Evolutionary conservation across 2,329 filamentous ascomycete species (phyloP).

Genomic region (Ciborinia camelliae): DNA sequence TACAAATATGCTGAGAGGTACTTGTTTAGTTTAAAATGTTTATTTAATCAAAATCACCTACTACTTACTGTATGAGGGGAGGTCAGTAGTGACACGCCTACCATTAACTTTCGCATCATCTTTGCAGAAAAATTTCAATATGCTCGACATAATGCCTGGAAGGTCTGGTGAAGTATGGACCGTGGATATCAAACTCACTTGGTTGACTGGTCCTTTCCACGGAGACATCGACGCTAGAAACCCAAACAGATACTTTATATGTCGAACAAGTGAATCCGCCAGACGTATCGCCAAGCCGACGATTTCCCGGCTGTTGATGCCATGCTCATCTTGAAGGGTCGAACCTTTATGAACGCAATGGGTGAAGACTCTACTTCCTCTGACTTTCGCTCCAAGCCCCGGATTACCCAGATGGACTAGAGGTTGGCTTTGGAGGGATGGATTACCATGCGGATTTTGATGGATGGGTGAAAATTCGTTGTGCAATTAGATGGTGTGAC

Average conservation of each 20-base stretch:
- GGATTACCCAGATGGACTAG: not conserved
- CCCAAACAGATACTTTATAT: not conserved
- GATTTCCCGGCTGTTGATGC: not conserved
- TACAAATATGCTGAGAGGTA: no score
- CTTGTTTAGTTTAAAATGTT: no score
- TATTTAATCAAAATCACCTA: no score
- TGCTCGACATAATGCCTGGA: no score
- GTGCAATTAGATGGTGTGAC: not conserved
- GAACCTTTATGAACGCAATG: no score
- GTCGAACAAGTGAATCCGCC: not conserved
- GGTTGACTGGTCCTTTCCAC: not conserved
- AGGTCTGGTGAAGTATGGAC: not conserved
- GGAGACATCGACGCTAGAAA: not conserved
- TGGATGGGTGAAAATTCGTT: not conserved
- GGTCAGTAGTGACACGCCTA: no score
- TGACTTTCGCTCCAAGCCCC: not conserved
- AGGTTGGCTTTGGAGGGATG: no score
- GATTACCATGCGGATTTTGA: not conserved
- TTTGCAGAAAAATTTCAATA: not conserved
- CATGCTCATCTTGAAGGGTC: no score
- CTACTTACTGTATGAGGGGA: no score
- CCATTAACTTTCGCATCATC: not conserved
- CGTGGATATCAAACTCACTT: not conserved
- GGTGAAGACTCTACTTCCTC: not conserved
- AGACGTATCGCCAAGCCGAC: not conserved